These are phyloP conservation scores for Kluyveromyces sp. DNA, from an alignment of 1,139 yeast genomes.

Conservation along the genomic window DNA sequence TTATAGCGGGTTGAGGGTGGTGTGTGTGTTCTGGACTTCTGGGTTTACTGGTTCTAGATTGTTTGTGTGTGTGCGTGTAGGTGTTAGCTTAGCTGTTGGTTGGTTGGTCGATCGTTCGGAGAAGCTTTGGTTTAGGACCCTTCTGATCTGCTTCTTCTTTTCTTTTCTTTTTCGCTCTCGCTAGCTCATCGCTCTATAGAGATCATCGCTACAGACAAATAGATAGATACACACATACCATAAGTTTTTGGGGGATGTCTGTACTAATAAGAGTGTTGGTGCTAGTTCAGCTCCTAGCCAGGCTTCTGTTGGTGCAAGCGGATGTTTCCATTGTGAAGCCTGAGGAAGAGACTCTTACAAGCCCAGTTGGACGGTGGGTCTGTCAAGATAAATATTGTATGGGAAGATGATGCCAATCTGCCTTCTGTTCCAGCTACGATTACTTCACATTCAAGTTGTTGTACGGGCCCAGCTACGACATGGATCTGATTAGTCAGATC, in stretches of 20 bases:
- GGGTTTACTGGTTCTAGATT: too few relatives aligned
- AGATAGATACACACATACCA: too few relatives aligned
- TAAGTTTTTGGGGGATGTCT: neutral
- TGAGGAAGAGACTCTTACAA: constrained; percentile 36
- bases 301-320: constrained; percentile 9
- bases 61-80: too few relatives aligned
- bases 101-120: too few relatives aligned
- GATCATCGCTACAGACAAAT: too few relatives aligned
- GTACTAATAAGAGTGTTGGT: constrained; percentile 1
- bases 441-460: constrained; percentile 52
- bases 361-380: constrained; percentile 38
- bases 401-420: constrained; percentile 50
- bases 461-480: constrained; percentile 51
- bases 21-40: too few relatives aligned
- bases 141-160: too few relatives aligned
- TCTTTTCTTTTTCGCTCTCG: too few relatives aligned
- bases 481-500: constrained; percentile 17
- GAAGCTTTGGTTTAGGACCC: too few relatives aligned
- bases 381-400: constrained; percentile 43
- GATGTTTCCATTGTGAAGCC: constrained; percentile 58
- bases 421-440: constrained; percentile 42
- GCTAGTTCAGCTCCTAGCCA: neutral
- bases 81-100: too few relatives aligned
- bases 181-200: too few relatives aligned
- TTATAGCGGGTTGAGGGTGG: too few relatives aligned